Evolutionary conservation across 345 rosid species (phyloP), one percentile per base, ranked within the genome.

Genomic region (Linum trigynum): DNA sequence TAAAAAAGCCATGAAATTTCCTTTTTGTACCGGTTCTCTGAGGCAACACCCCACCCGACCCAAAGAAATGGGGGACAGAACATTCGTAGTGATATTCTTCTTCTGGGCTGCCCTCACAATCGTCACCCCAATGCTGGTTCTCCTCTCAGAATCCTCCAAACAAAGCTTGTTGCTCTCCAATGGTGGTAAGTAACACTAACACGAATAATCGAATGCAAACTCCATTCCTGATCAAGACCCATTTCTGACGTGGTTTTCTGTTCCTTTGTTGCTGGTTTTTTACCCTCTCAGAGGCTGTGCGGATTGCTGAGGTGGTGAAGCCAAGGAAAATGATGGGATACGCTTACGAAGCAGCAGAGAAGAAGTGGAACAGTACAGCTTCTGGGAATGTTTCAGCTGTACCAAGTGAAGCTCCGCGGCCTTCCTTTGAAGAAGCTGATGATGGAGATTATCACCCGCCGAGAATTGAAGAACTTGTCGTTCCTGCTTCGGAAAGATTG

Each of bases 61-160:
- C 32, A 23, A 23, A 23, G 32, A 72, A 77, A 94, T 90, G 97
- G 84, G 42, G 61, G 85, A 78, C 35, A 90, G 96, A 73, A 86
- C 76, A 57, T 80, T 78, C 40, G 89, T 84, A 10, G 70, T 90
- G 77, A 84, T 94, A 66, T 85, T 90, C 80, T 83, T 94, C 86
- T 90, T 86, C 78, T 94, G 99, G 99, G 96, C 97, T 63, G 69
- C 80, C 70, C 95, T 94, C 70, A 78, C 95, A 8, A 74, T 94
- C 64, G 73, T 94, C 84, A 86, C 97, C 5, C 99, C 99, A 37
- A 86, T 85, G 1, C 92, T 94, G 53, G 75, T 94, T 81, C 72
- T 79, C 65, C 75, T 82, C 85, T 88, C 97, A 14, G 90, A 88
- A 16, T 81, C 95, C 61, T 76, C 85, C 60, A 90, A 80, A 58